Evolutionary conservation across 805 yeast species (phyloP), one percentile per base, ranked within the genome.

Genomic region (Ogataea methylovora): DNA sequence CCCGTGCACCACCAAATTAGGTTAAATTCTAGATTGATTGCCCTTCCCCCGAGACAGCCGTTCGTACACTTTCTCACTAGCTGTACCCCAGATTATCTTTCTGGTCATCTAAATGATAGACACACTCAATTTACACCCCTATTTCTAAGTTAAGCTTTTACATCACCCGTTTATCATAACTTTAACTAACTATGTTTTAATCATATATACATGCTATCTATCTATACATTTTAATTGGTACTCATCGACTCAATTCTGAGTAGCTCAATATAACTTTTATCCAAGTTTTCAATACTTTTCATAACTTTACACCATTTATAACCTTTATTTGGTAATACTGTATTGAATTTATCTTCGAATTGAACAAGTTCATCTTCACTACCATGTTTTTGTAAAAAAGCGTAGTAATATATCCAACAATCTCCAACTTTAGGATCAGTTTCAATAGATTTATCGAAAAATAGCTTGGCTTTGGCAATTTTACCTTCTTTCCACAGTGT

Each of bases 401-500:
- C 62, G 44, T 71, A 73, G 32, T 65, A 48, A 80, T 86, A 79
- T 1, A 76, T 71, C 82, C 94, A 86, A 3, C 69, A 56, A 55
- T 88, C 97, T 4, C 95, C 97, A 49, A 64, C 71, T n/a, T 57
- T 61, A 1, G 61, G 53, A 36, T 78, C 76, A 2, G 65, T 61
- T n/a, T 58, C 62, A 17, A 41, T 29, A 0, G 92, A 83, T 34
- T 82, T 64, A 31, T 79, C 80, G 36, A 86, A 72, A 86, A 95
- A 88, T 11, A 77, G 67, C 36, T 65, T 61, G 0, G 94, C 84
- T 42, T 77, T 79, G 2, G 68, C 58, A 18, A 67, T 55, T 43
- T 82, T 82, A 0, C 82, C 79, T 18, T 74, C 81, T 2, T 60
- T 47, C 79, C 80, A 79, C 41, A 87, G 77, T 36, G 75, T 71